These are phyloP conservation scores for Epichloe gansuensis DNA, from an alignment of 2,329 filamentous ascomycete species.

Conservation along the genomic window DNA sequence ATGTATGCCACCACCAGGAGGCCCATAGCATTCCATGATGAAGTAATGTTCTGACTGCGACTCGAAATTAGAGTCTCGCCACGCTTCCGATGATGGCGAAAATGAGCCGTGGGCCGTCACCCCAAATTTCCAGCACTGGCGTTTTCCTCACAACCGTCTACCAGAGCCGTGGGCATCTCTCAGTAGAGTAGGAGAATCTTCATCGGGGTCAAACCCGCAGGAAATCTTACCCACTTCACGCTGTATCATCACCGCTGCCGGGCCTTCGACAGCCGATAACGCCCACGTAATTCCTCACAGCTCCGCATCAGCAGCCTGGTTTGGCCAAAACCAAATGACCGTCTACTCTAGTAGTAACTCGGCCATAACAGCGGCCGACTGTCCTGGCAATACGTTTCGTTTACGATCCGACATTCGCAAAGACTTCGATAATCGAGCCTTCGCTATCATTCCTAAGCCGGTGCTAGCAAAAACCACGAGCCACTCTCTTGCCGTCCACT, in stretches of 20 bases:
- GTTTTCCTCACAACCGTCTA: constrained; percentile 3
- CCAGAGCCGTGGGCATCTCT: constrained; percentile 1
- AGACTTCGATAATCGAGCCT: constrained; percentile 1
- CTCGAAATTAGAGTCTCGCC: not conserved
- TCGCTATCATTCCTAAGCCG: constrained; percentile 2
- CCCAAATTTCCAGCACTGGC: constrained; percentile 4
- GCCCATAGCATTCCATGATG: not conserved
- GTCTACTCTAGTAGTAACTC: not conserved
- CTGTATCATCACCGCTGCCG: constrained; percentile 1
- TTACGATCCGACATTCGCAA: constrained; percentile 1
- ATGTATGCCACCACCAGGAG: not conserved
- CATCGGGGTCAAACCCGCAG: not conserved
- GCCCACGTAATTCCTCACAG: constrained; percentile 2
- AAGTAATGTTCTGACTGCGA: not conserved
- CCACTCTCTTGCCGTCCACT: constrained; percentile 3
- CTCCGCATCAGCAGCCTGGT: not conserved
- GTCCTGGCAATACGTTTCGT: not conserved
- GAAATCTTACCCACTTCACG: not conserved
- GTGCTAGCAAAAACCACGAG: not conserved
- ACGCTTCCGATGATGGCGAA: not conserved
- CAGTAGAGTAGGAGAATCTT: not conserved
- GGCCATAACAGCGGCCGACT: not conserved
- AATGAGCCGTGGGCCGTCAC: not conserved
- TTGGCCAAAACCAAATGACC: not conserved
- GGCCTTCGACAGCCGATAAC: not conserved